Evolutionary conservation across 2,329 filamentous ascomycete species (phyloP).

Genomic region (Exophiala sideris): DNA sequence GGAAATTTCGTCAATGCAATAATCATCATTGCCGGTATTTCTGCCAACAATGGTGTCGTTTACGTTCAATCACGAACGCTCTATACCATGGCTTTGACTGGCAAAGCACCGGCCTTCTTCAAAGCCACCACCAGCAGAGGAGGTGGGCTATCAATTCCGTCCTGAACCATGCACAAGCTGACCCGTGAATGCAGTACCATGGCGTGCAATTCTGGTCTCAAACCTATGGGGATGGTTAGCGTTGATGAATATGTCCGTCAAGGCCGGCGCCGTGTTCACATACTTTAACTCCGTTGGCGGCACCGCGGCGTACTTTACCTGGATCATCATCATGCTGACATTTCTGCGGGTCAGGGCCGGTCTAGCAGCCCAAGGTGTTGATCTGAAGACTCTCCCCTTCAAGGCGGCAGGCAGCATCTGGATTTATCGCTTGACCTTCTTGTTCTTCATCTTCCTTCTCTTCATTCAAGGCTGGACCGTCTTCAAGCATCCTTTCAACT

Average conservation of each 20-base stretch:
- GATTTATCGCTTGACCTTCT: conserved; percentile 76
- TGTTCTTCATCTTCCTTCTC: conserved; percentile 72
- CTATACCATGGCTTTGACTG: conserved; percentile 47
- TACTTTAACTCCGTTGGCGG: conserved; percentile 50
- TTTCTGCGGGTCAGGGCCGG: conserved; percentile 85
- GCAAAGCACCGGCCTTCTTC: conserved; percentile 52
- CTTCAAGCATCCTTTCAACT: conserved; percentile 37
- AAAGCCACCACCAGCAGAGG: conserved; percentile 50
- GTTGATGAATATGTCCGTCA: conserved; percentile 32
- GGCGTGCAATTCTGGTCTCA: conserved; percentile 55
- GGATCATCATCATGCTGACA: conserved; percentile 36
- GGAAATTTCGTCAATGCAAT: conserved; percentile 73
- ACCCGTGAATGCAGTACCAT: conserved; percentile 43
- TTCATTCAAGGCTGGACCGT: conserved; percentile 85
- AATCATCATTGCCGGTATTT: conserved; percentile 69
- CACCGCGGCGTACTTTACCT: conserved; percentile 49
- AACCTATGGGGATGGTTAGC: conserved; percentile 45
- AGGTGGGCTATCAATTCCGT: no score
- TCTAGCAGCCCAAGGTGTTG: conserved; percentile 66
- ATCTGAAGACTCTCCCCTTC: conserved; percentile 75
- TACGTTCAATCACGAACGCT: conserved; percentile 53
- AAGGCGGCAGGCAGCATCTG: conserved; percentile 70
- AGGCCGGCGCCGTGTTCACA: conserved; percentile 40
- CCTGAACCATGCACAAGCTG: no score
- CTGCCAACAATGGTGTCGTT: conserved; percentile 65